A percentile compares a stretch with the other conserved stretches of the same genome.
These are phyloP conservation scores for Allantophomopsis lycopodina DNA, from an alignment of 2,329 filamentous ascomycete genomes.

Conservation along the genomic window DNA sequence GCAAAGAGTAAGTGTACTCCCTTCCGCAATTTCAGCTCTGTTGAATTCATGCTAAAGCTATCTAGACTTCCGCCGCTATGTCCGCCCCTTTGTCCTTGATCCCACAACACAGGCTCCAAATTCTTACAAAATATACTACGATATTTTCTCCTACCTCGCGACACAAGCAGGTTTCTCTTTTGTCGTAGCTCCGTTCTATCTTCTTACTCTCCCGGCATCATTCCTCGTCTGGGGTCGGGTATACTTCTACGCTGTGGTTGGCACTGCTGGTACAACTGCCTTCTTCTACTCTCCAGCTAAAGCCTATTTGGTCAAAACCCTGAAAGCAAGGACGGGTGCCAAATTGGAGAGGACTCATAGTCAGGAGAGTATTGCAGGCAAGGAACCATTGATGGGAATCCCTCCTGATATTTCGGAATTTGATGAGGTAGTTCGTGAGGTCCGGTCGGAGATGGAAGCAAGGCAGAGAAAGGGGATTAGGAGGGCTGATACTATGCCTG, in stretches of 20 bases:
- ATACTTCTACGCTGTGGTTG: constrained; percentile 74
- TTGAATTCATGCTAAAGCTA: background rate
- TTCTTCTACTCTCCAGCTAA: constrained; percentile 78
- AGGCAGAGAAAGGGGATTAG: constrained; percentile 10
- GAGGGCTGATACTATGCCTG: constrained; percentile 4
- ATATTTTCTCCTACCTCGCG: constrained; percentile 57
- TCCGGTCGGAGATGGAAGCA: constrained; percentile 32
- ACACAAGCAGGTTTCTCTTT: constrained; percentile 82
- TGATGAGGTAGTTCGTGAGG: constrained; percentile 38
- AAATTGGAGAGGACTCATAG: constrained; percentile 34
- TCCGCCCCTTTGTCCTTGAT: constrained; percentile 87
- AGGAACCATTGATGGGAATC: constrained; percentile 61
- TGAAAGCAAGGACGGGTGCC: constrained; percentile 28
- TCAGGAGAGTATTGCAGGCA: constrained; percentile 38
- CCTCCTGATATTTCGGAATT: constrained; percentile 65
- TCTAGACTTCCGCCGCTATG: constrained; percentile 71
- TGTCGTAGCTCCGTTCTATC: constrained; percentile 69
- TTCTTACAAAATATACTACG: constrained; percentile 72
- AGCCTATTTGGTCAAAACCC: constrained; percentile 34
- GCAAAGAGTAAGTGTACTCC: constrained; percentile 65
- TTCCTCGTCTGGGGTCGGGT: constrained; percentile 70
- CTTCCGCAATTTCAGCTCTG: too few species aligned
- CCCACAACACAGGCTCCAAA: constrained; percentile 57
- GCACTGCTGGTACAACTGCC: constrained; percentile 46
- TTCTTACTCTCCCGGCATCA: constrained; percentile 60